phyloP scores from a whole-genome alignment of 345 rosid genomes.

The Moricandia moricandioides region DNA sequence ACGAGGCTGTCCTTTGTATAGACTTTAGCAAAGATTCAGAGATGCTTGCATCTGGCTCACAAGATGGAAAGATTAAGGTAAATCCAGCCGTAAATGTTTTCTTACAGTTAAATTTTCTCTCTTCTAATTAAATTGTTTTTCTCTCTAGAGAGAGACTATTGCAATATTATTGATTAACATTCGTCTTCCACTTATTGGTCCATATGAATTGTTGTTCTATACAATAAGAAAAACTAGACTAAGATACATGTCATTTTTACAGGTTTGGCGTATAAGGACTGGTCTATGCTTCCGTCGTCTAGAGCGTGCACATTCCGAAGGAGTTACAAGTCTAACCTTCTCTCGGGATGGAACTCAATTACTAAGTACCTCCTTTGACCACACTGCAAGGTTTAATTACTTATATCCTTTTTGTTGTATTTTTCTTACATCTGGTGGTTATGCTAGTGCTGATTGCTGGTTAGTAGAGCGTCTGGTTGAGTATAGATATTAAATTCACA shows the following conservation, averaged over 20 bases:
- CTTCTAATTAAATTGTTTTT: background rate
- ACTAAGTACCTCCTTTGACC: conserved; percentile 90
- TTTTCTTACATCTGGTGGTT: no score
- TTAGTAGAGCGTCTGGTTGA: background rate
- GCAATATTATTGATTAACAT: background rate
- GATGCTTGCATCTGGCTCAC: conserved; percentile 92
- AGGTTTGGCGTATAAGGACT: conserved; percentile 97
- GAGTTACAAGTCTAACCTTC: conserved; percentile 86
- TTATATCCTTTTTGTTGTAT: conserved; percentile 2
- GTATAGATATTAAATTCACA: background rate
- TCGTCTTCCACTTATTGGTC: conserved; percentile 9
- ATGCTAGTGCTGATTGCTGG: no score
- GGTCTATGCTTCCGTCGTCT: conserved; percentile 93
- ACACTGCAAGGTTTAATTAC: conserved; percentile 68
- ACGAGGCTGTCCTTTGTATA: conserved; percentile 91
- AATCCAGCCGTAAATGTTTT: conserved; percentile 30
- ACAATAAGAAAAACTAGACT: conserved; percentile 1
- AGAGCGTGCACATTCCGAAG: conserved; percentile 92
- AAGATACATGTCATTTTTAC: conserved; percentile 25
- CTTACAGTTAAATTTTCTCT: background rate
- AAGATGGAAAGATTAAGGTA: conserved; percentile 97
- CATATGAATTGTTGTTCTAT: background rate
- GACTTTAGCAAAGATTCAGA: conserved; percentile 98
- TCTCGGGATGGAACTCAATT: conserved; percentile 98
- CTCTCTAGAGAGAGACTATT: background rate